Evolutionary conservation across 169 alveolate species (phyloP).

Genomic region (Plasmodium billcollinsi): DNA sequence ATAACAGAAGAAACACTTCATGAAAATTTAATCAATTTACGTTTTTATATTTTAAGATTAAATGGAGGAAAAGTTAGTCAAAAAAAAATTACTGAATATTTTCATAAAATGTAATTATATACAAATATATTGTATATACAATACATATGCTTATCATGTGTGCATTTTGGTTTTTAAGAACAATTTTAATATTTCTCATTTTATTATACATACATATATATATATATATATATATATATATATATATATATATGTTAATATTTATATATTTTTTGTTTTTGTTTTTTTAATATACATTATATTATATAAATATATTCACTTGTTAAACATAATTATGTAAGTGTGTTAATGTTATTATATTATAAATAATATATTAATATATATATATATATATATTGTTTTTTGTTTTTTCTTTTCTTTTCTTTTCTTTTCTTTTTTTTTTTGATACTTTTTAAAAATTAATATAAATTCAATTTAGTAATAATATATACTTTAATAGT

Average conservation of each 20-base stretch:
- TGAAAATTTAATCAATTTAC: slow-evolving; percentile 59
- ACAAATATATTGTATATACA: too few species aligned
- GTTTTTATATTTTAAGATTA: slow-evolving; percentile 59
- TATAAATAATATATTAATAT: background rate
- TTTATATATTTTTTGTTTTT: background rate
- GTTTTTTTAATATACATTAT: too few species aligned
- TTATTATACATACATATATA: background rate
- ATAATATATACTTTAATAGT: slow-evolving; percentile 88
- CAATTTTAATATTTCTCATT: background rate
- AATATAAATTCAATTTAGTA: slow-evolving; percentile 61
- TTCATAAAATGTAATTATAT: slow-evolving; percentile 36
- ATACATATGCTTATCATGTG: too few species aligned
- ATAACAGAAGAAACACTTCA: slow-evolving; percentile 45
- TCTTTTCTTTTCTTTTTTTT: too few species aligned
- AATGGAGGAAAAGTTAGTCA: slow-evolving; percentile 58
- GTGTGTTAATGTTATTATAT: background rate
- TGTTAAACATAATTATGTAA: background rate
- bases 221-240: slow-evolving; percentile 1
- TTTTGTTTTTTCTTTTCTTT: background rate
- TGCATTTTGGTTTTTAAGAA: too few species aligned
- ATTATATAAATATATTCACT: too few species aligned
- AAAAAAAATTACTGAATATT: slow-evolving; percentile 71
- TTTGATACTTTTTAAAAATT: slow-evolving; percentile 4
- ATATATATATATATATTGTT: background rate
- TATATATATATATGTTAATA: slow-evolving; percentile 1